A percentile compares a stretch with the other conserved stretches of the same genome.
These are phyloP conservation scores for Breviolum minutum DNA, from an alignment of 73 alveolate species.

Conservation along the genomic window DNA sequence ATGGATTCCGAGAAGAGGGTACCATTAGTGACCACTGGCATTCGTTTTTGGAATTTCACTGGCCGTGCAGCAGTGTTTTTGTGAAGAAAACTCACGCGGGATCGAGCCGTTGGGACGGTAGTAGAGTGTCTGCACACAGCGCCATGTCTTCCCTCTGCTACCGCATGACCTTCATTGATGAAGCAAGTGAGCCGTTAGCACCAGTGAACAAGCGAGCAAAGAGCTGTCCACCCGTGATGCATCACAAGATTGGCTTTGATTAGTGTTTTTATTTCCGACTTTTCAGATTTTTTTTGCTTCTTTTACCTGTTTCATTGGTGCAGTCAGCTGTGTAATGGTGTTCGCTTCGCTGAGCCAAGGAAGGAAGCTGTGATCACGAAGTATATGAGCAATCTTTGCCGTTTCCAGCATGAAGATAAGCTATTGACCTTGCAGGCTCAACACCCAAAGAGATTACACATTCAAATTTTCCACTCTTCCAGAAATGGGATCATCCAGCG, in stretches of 20 bases:
- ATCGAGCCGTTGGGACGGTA: too few relatives aligned
- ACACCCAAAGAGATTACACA: too few relatives aligned
- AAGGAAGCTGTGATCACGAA: neutral
- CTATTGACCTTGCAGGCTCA: neutral
- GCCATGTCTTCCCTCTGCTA: neutral
- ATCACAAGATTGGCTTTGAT: neutral
- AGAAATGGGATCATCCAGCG: too few relatives aligned
- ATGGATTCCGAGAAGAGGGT: too few relatives aligned
- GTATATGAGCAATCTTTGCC: neutral
- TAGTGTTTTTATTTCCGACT: neutral
- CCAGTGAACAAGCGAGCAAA: constrained; percentile 7
- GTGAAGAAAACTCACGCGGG: too few relatives aligned
- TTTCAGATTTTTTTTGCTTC: neutral
- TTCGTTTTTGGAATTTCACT: too few relatives aligned
- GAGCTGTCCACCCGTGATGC: neutral
- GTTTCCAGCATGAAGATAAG: neutral
- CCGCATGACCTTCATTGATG: constrained; percentile 21
- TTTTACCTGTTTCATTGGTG: neutral
- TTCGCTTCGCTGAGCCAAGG: neutral
- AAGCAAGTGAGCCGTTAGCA: neutral
- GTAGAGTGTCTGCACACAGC: too few relatives aligned
- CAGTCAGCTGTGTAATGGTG: neutral
- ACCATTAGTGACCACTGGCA: too few relatives aligned
- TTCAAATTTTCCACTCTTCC: too few relatives aligned
- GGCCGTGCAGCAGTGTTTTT: too few relatives aligned